Conservation (phyloP, 1,284 basidiomycete genomes). For the Trametes pubescens region DNA sequence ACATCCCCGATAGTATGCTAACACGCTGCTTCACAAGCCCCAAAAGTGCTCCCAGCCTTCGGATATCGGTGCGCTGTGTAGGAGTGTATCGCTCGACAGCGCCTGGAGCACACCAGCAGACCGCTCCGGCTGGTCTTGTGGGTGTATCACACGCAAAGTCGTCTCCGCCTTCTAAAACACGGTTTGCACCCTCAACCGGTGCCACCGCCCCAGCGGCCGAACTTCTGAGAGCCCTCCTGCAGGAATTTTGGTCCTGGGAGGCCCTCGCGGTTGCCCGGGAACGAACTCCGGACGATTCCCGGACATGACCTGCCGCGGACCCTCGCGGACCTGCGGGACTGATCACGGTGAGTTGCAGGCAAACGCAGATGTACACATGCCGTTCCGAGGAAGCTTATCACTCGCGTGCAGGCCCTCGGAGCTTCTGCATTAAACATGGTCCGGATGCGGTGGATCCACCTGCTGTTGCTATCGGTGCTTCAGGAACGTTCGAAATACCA, state of each 20-base stretch:
- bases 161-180: neutral
- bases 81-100: neutral
- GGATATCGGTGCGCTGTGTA: slow-evolving; percentile 17
- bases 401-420: slow-evolving; percentile 27
- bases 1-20: neutral
- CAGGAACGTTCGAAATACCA: slow-evolving; percentile 26
- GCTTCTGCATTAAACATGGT: slow-evolving; percentile 20
- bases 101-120: slow-evolving; percentile 5
- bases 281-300: slow-evolving; percentile 16
- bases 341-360: slow-evolving; percentile 25
- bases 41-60: slow-evolving; percentile 3
- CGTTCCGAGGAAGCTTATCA: slow-evolving; percentile 27
- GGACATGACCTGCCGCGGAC: slow-evolving; percentile 23
- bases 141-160: slow-evolving; percentile 13
- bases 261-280: slow-evolving; percentile 17
- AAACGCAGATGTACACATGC: slow-evolving; percentile 22
- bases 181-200: slow-evolving; percentile 14
- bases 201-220: slow-evolving; percentile 8
- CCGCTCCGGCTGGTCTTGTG: slow-evolving; percentile 6
- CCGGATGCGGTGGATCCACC: slow-evolving; percentile 26
- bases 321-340: slow-evolving; percentile 17
- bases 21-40: slow-evolving; percentile 3
- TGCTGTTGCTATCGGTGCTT: slow-evolving; percentile 17
- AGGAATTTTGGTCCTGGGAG: slow-evolving; percentile 10
- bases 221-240: slow-evolving; percentile 5